Conservation (phyloP, 2,329 filamentous ascomycete genomes). For the Parafenestella ontariensis region DNA sequence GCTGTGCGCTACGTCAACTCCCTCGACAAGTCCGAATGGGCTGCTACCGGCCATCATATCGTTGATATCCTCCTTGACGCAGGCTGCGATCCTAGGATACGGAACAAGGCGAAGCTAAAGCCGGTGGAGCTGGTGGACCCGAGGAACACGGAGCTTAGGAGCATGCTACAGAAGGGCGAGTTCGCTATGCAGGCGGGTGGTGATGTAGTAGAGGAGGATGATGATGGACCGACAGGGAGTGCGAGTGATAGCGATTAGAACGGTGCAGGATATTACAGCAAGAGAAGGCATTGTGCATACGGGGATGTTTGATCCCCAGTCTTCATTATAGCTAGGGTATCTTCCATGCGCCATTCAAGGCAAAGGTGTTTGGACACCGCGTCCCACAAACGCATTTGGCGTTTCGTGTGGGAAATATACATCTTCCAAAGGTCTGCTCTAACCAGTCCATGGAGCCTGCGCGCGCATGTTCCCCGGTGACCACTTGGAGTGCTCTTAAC, state of each 20-base stretch:
- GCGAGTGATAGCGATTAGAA: constrained; percentile 55
- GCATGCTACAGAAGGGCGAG: constrained; percentile 73
- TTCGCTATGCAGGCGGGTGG: constrained; percentile 61
- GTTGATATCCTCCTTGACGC: constrained; percentile 85
- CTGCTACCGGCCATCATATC: constrained; percentile 71
- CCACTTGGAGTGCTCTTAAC: not conserved
- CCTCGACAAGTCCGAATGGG: constrained; percentile 67
- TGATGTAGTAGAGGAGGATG: constrained; percentile 59
- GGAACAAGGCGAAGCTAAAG: constrained; percentile 77
- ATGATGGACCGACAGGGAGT: constrained; percentile 56
- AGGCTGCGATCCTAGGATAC: constrained; percentile 68
- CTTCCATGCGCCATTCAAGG: not conserved
- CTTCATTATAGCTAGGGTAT: constrained; percentile 4
- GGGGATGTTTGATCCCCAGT: not conserved
- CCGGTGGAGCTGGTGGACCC: constrained; percentile 77
- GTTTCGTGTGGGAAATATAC: not conserved
- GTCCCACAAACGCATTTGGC: not conserved
- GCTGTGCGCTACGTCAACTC: constrained; percentile 79
- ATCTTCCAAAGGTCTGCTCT: not conserved
- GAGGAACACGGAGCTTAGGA: constrained; percentile 66
- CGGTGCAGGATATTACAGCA: constrained; percentile 4
- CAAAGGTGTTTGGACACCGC: not conserved
- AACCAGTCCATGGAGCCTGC: not conserved
- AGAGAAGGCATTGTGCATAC: not conserved
- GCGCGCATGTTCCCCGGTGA: not conserved